Percentiles rank a stretch among this genome's conserved stretches.
phyloP scores from a whole-genome alignment of 1,139 yeast species.

The Lodderomyces theae region DNA sequence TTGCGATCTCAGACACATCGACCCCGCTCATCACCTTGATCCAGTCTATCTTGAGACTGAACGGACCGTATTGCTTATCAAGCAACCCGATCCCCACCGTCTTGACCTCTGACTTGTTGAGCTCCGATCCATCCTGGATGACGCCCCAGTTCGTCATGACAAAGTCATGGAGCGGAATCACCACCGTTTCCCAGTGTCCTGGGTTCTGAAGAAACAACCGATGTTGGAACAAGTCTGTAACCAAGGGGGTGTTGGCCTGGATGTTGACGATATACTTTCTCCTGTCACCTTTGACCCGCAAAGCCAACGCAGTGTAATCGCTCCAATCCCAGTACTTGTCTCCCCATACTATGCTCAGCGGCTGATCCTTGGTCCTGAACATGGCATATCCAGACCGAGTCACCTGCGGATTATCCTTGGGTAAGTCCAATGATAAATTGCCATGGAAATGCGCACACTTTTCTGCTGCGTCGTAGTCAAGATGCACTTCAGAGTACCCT shows the following conservation, averaged over 20 bases:
- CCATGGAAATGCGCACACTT: slow-evolving; percentile 66
- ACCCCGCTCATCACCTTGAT: slow-evolving; percentile 66
- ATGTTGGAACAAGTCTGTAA: slow-evolving; percentile 81
- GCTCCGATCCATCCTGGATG: slow-evolving; percentile 61
- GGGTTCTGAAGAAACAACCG: slow-evolving; percentile 70
- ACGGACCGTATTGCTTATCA: slow-evolving; percentile 80
- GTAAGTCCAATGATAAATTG: slow-evolving; percentile 68
- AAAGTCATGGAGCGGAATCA: slow-evolving; percentile 73
- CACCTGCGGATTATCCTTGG: slow-evolving; percentile 65
- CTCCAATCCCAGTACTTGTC: slow-evolving; percentile 64
- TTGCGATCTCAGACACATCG: slow-evolving; percentile 34
- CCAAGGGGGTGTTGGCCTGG: slow-evolving; percentile 75
- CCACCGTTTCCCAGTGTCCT: slow-evolving; percentile 82
- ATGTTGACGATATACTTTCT: slow-evolving; percentile 76
- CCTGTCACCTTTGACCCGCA: slow-evolving; percentile 73
- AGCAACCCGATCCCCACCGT: slow-evolving; percentile 78
- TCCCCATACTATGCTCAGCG: slow-evolving; percentile 47
- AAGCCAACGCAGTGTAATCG: slow-evolving; percentile 53
- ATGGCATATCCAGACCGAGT: slow-evolving; percentile 80
- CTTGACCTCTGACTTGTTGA: slow-evolving; percentile 64
- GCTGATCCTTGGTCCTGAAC: slow-evolving; percentile 73
- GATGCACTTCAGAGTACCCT: slow-evolving; percentile 67
- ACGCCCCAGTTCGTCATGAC: slow-evolving; percentile 83
- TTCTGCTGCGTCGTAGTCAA: slow-evolving; percentile 39
- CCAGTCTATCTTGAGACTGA: slow-evolving; percentile 66